Evolutionary conservation across 306 rosid species (phyloP).

Genomic region (Rosa multiflora): DNA sequence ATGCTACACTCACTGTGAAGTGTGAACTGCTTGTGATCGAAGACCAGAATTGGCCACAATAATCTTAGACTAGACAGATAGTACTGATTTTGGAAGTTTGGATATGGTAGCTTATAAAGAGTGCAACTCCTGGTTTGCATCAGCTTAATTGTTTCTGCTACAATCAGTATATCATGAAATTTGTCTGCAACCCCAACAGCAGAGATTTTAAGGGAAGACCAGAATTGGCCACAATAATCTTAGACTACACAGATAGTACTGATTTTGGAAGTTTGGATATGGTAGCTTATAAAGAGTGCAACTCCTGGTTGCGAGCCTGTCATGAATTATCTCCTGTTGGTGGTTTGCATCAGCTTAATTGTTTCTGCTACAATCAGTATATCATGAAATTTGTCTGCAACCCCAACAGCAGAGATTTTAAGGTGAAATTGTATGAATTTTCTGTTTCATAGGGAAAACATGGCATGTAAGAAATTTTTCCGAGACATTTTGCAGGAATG

Average conservation of each 20-base stretch:
- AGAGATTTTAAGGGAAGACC: not conserved
- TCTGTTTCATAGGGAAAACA: not conserved
- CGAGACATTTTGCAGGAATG: not conserved
- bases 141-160: not conserved
- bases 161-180: not conserved
- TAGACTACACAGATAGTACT: not conserved
- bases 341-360: not conserved
- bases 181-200: not conserved
- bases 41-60: not conserved
- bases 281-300: not conserved
- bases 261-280: not conserved
- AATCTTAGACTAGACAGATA: not conserved
- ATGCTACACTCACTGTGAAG: conserved; percentile 11
- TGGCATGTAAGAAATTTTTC: not conserved
- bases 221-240: not conserved
- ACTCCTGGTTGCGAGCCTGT: not conserved
- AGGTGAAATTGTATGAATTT: not conserved
- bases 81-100: not conserved
- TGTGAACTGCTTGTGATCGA: not conserved
- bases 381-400: not conserved
- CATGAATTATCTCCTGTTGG: not conserved
- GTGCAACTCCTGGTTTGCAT: not conserved
- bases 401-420: not conserved
- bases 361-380: not conserved
- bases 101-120: not conserved